These are phyloP conservation scores for Neonectria neomacrospora DNA, from an alignment of 2,329 filamentous ascomycete genomes.

Conservation along the genomic window DNA sequence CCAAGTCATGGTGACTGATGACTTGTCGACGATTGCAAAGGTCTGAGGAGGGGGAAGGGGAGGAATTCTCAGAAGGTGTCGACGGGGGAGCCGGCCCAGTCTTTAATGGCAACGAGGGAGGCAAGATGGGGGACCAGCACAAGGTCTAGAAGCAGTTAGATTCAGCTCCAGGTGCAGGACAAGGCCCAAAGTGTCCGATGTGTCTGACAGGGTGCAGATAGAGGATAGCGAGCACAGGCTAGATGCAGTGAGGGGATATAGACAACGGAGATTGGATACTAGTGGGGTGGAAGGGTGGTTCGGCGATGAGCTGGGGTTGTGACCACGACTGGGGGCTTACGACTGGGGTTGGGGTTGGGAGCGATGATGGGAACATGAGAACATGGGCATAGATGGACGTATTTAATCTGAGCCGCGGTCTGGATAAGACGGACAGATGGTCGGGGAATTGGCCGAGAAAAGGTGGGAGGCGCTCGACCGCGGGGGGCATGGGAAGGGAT, in stretches of 20 bases:
- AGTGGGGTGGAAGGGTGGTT: slow-evolving; percentile 31
- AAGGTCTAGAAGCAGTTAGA: slow-evolving; percentile 21
- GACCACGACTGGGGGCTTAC: slow-evolving; percentile 30
- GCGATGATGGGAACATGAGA: slow-evolving; percentile 14
- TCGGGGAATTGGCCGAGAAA: background rate
- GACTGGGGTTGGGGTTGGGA: slow-evolving; percentile 31
- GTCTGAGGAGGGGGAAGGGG: background rate
- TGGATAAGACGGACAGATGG: slow-evolving; percentile 14
- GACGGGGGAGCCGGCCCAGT: slow-evolving; percentile 2
- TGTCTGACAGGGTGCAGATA: slow-evolving; percentile 31
- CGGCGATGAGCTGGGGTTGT: slow-evolving; percentile 34
- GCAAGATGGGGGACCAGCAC: background rate
- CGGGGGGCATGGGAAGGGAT: background rate
- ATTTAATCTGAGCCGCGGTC: slow-evolving; percentile 13
- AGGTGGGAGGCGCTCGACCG: slow-evolving; percentile 2
- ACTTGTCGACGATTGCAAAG: slow-evolving; percentile 1
- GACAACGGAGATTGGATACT: slow-evolving; percentile 31
- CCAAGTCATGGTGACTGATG: slow-evolving; percentile 57
- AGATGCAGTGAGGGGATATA: slow-evolving; percentile 14
- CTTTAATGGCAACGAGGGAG: slow-evolving; percentile 18
- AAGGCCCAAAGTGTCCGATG: slow-evolving; percentile 18
- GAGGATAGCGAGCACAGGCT: slow-evolving; percentile 29
- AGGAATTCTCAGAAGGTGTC: background rate
- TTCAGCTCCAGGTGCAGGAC: slow-evolving; percentile 10
- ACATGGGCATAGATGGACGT: slow-evolving; percentile 20